Base-by-base conservation (phyloP, 768 basidiomycete genomes). In the Termitomyces sp. region DNA sequence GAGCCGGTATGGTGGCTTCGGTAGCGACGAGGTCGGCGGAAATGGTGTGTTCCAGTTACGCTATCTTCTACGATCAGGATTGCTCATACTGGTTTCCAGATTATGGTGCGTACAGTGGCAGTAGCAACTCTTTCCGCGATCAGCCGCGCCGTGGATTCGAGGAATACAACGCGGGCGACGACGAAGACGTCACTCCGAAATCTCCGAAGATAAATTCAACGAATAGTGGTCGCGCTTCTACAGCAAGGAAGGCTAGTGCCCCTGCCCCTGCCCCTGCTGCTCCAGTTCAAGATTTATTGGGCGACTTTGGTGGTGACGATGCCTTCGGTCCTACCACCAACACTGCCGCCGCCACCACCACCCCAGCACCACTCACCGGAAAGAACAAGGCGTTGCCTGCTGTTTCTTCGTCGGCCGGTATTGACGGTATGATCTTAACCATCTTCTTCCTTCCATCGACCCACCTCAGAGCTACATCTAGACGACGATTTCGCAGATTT, bases 111-210 rank as follows among this genome's bases (percentile, higher is more conserved):
- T 65, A 59, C 26, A 66, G 63, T 52, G 71, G 74, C 54, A 70
- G 75, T 50, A 75, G 76, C 57, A 74, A 75, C 46, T 67, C 67
- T 1, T 91, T 89, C 74, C 77, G 82, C 53, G 90, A 93, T 61
- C 77, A 72, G 8, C 72, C 83, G 43, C 75, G 84, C 16, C 76
- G 78, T 57, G 82, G 83, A 28, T 98, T 85, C 64, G 95, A 98
- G 67, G 95, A 98, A 70, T 99, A 99, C 71, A 91, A 96, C 64
- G 97, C 96, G 13, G 96, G 96, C 2, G 93, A 93, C 59, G 95
- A 98, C 61, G 94, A 96, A 62, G 68, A 76, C 36, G 61, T 71
- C 18, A 64, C 70, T 48, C 69, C 74, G 46, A 61, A 74, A 69
- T 61, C 79, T 71, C 55, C 77, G 23, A 53, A 60, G 44, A 61